A percentile compares a stretch with the other conserved stretches of the same genome.
These are phyloP conservation scores for Erodium texanum DNA, from an alignment of 441 rosid genomes.

Conservation along the genomic window DNA sequence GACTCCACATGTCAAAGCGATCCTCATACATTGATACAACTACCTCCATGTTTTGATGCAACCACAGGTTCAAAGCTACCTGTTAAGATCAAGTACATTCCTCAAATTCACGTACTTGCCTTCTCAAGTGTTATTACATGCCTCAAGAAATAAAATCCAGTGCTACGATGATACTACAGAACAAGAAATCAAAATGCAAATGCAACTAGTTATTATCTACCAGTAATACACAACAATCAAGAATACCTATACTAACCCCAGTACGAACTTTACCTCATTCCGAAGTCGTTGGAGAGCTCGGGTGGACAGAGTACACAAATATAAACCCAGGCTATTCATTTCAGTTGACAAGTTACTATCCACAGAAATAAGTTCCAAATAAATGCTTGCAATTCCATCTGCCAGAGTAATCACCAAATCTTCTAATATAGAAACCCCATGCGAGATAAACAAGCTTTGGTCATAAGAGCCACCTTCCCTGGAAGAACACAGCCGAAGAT, in stretches of 20 bases:
- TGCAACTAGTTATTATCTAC: not conserved
- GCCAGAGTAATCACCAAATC: slow-evolving; percentile 77
- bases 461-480: slow-evolving; percentile 51
- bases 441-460: slow-evolving; percentile 39
- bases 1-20: slow-evolving; percentile 63
- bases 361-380: slow-evolving; percentile 82
- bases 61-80: slow-evolving; percentile 83
- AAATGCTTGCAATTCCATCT: slow-evolving; percentile 67
- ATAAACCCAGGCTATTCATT: slow-evolving; percentile 42
- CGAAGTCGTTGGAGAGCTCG: slow-evolving; percentile 76
- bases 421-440: slow-evolving; percentile 72
- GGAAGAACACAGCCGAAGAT: slow-evolving; percentile 21
- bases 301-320: slow-evolving; percentile 72
- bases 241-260: not conserved
- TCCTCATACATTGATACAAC: slow-evolving; percentile 88
- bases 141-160: not conserved
- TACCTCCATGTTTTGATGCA: slow-evolving; percentile 80
- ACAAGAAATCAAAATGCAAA: not conserved
- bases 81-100: slow-evolving; percentile 21
- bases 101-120: not conserved
- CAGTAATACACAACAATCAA: slow-evolving; percentile 1
- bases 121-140: not conserved
- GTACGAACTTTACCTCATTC: slow-evolving; percentile 54
- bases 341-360: slow-evolving; percentile 66
- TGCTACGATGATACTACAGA: not conserved